Conservation (phyloP, 345 rosid genomes). For the Gossypium rotundifolium region DNA sequence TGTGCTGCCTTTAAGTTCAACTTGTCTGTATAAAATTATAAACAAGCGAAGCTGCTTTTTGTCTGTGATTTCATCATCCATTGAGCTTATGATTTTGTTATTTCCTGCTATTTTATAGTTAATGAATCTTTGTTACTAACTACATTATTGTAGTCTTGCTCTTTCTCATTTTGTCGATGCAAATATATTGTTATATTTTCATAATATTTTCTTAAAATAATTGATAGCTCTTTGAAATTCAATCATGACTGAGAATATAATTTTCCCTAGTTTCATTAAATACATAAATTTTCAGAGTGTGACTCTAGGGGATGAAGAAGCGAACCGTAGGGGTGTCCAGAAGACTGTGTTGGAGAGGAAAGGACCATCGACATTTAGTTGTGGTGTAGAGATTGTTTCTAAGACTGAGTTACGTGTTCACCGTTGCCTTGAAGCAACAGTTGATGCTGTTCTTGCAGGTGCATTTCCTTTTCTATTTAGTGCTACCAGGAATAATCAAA, state of each 20-base stretch:
- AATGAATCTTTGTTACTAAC: neutral
- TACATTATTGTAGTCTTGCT: neutral
- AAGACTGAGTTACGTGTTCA: slow-evolving; percentile 84
- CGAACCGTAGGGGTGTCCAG: slow-evolving; percentile 76
- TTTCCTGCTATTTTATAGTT: neutral
- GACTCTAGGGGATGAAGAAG: slow-evolving; percentile 87
- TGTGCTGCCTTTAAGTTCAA: neutral
- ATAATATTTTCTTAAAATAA: neutral
- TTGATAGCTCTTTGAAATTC: neutral
- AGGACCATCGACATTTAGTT: slow-evolving; percentile 77
- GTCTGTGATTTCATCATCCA: neutral
- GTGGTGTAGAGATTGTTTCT: slow-evolving; percentile 77
- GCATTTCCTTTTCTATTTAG: slow-evolving; percentile 8
- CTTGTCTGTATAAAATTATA: neutral
- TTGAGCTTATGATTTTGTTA: neutral
- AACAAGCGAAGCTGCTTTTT: neutral
- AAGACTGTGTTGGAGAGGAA: slow-evolving; percentile 83
- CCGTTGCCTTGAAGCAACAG: slow-evolving; percentile 83
- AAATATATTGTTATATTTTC: neutral
- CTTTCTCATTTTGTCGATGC: slow-evolving; percentile 6
- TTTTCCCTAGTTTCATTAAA: neutral
- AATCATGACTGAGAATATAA: neutral
- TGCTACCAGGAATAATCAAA: neutral
- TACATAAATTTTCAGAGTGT: slow-evolving; percentile 49
- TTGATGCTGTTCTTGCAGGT: slow-evolving; percentile 80